Evolutionary conservation across 495 filamentous ascomycete species (phyloP).

Genomic region (Eremomyces bilateralis): DNA sequence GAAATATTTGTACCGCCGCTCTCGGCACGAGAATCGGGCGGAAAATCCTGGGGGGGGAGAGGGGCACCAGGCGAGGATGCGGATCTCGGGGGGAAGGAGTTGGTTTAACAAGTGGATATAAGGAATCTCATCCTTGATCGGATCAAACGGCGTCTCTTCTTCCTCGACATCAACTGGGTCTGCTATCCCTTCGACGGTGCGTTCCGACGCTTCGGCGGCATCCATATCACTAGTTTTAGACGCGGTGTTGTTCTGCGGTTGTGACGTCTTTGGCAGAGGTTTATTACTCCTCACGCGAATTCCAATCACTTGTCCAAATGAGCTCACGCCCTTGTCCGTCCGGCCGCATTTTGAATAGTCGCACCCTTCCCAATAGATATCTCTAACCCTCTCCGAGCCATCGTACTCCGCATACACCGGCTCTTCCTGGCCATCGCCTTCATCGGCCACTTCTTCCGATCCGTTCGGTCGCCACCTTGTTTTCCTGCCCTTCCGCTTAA

Average conservation of each 20-base stretch:
- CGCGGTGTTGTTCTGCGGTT: background rate
- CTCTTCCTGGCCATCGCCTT: too few relatives aligned
- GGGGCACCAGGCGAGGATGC: conserved; percentile 84
- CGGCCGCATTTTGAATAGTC: conserved; percentile 89
- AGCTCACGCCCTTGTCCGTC: conserved; percentile 83
- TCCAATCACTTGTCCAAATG: conserved; percentile 87
- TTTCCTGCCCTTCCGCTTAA: conserved; percentile 10
- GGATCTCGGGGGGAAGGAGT: conserved; percentile 71
- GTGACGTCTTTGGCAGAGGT: conserved; percentile 23
- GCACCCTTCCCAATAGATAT: conserved; percentile 51
- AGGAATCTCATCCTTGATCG: conserved; percentile 57
- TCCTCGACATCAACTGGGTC: conserved; percentile 1
- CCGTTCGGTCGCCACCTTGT: conserved; percentile 10
- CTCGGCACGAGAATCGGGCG: conserved; percentile 79
- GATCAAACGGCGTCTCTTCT: conserved; percentile 34
- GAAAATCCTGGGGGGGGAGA: conserved; percentile 56
- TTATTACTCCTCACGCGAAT: conserved; percentile 59
- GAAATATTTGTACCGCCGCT: conserved; percentile 83
- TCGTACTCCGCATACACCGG: conserved; percentile 16
- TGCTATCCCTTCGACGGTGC: background rate
- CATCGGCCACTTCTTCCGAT: too few relatives aligned
- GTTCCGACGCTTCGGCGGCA: conserved; percentile 3
- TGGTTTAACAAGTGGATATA: conserved; percentile 68
- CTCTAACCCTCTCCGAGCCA: conserved; percentile 7
- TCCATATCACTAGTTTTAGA: conserved; percentile 1